Conservation (phyloP, 2,329 filamentous ascomycete genomes). For the Ascochyta viciae-villosae region DNA sequence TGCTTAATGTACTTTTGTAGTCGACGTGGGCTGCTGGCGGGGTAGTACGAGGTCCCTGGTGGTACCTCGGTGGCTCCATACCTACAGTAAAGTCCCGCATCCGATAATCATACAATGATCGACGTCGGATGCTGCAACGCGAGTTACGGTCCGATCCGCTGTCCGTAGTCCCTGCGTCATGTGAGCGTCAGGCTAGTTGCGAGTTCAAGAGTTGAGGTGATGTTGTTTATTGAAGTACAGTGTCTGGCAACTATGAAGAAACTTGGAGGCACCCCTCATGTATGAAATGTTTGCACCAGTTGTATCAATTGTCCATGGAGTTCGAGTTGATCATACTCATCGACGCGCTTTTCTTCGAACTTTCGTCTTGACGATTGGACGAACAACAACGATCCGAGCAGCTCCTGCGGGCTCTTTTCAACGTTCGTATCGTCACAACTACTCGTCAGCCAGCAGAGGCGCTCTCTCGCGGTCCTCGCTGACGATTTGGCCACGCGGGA, state of each 20-base stretch:
- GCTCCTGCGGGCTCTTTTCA: too few species aligned
- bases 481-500: slow-evolving; percentile 55
- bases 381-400: background rate
- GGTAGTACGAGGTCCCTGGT: background rate
- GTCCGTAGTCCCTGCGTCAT: slow-evolving; percentile 2
- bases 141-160: slow-evolving; percentile 10
- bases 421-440: background rate
- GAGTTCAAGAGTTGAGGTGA: too few species aligned
- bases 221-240: background rate
- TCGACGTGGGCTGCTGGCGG: background rate
- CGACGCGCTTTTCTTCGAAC: too few species aligned
- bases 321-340: too few species aligned
- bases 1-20: too few species aligned
- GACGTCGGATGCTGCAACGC: slow-evolving; percentile 6
- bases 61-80: background rate
- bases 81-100: background rate
- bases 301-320: too few species aligned
- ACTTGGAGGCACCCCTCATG: background rate
- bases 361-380: too few species aligned
- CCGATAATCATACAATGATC: background rate
- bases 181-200: background rate
- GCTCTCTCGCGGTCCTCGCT: slow-evolving; percentile 61
- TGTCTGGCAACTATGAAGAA: background rate
- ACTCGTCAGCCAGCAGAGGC: slow-evolving; percentile 56
- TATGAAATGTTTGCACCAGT: too few species aligned